These are phyloP conservation scores for Aspergillus wentii DNA, from an alignment of 495 filamentous ascomycete genomes.

Conservation along the genomic window DNA sequence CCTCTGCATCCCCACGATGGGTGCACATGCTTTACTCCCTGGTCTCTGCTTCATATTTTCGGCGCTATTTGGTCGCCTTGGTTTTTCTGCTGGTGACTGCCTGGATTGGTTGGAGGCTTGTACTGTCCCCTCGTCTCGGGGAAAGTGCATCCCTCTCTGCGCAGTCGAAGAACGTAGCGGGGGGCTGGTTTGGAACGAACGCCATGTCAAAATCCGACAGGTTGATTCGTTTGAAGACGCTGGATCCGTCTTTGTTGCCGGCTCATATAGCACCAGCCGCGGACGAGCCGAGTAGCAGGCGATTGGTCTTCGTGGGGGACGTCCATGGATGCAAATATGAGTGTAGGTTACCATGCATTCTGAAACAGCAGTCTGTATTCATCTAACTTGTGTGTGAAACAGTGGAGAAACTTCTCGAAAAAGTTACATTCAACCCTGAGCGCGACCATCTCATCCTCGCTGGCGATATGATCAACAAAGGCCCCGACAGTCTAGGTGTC, in stretches of 20 bases:
- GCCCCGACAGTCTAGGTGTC: slow-evolving; percentile 76
- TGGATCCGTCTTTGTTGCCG: slow-evolving; percentile 37
- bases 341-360: slow-evolving; percentile 33
- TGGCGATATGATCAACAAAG: slow-evolving; percentile 85
- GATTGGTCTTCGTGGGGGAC: slow-evolving; percentile 79
- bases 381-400: too few species aligned
- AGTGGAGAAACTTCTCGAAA: slow-evolving; percentile 62
- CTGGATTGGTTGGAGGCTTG: slow-evolving; percentile 35
- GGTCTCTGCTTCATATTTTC: slow-evolving; percentile 40
- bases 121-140: slow-evolving; percentile 33
- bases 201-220: slow-evolving; percentile 40
- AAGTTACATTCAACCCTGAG: slow-evolving; percentile 56
- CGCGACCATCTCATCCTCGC: slow-evolving; percentile 76
- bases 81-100: slow-evolving; percentile 30
- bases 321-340: slow-evolving; percentile 78
- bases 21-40: slow-evolving; percentile 27
- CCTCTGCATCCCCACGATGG: slow-evolving; percentile 18
- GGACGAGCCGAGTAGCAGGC: slow-evolving; percentile 19
- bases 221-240: slow-evolving; percentile 15
- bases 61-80: slow-evolving; percentile 43
- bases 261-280: slow-evolving; percentile 2
- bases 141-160: slow-evolving; percentile 31
- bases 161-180: slow-evolving; percentile 20
- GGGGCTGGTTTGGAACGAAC: slow-evolving; percentile 47
- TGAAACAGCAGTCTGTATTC: too few species aligned